Conservation (phyloP, 2,329 filamentous ascomycete species). For the Colletotrichum sp. region DNA sequence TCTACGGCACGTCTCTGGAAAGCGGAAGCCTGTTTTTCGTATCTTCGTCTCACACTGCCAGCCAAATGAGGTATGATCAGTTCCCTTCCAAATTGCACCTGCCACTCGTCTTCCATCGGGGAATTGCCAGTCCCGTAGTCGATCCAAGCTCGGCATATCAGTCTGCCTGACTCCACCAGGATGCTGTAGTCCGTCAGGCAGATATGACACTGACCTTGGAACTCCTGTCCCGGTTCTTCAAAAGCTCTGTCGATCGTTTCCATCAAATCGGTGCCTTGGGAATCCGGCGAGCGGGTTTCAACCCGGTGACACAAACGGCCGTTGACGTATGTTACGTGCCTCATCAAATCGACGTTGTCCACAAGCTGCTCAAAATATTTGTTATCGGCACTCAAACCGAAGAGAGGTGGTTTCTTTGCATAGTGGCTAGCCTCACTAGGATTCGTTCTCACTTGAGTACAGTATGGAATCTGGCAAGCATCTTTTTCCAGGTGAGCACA, state of each 20-base stretch:
- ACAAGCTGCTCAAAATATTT: neutral
- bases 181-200: neutral
- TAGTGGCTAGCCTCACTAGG: too few relatives aligned
- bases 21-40: neutral
- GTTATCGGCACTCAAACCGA: neutral
- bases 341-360: fast-evolving
- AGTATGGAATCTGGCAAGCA: too few relatives aligned
- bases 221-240: neutral
- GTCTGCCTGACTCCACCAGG: fast-evolving
- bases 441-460: too few relatives aligned
- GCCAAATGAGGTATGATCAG: neutral
- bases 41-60: neutral
- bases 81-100: neutral
- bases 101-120: neutral
- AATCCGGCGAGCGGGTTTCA: neutral
- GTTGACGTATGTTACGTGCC: neutral
- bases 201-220: neutral
- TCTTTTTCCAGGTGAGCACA: neutral
- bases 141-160: neutral
- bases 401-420: neutral
- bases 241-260: neutral
- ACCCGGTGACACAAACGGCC: too few relatives aligned
- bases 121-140: neutral
- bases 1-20: neutral
- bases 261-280: neutral